Base-by-base conservation (phyloP, 2,329 filamentous ascomycete genomes). In the Sarocladiaceae sp. region DNA sequence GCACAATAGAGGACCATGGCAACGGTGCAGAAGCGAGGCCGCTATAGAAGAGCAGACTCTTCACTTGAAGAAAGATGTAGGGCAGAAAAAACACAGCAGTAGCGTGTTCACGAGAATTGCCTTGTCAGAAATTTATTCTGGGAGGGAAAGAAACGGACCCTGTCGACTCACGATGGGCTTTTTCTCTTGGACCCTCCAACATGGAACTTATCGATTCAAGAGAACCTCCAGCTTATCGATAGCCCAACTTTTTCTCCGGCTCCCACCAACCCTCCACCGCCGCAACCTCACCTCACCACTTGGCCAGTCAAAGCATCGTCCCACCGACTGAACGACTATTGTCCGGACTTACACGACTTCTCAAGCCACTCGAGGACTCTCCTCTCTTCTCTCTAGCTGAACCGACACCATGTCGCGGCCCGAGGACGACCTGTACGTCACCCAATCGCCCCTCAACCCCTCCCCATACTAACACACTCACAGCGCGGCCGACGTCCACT, bases 401-500 rank as follows among this genome's bases (percentile, higher is more conserved):
- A 29, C 6, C 32, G 23, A 20, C 69, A 83, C 37, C 60, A 97
- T 98, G 93, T 97, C 93, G 60, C 88, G 93, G 55, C 93, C 93
- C 52, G 93, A 98, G 74, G 93, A 98, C 69, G 85, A 81, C 53
- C 82, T 97, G 87, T 93, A 74, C 58, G 78, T 48, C 49, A 52
- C 51, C 45, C 48, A 48, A 55, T 45, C 12, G 20, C 23, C n/a
- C 45, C 44, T 33, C 48, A 45, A 45, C 47, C 43, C 45, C 52
- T 57, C 63, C 48, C 60, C 53, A 55, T 9, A 27, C 37, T 15
- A 23, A 16, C 44, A n/a, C 20, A 37, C 18, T 26, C 44, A 27
- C 63, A 94, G 88, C 61, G 88, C 90, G 42, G 91, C 93, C 52
- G 93, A 98, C 69, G 84, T 97, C 60, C 94, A 95, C 73, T 98